phyloP scores from a whole-genome alignment of 2,329 filamentous ascomycete species.

The Alternaria sp. region DNA sequence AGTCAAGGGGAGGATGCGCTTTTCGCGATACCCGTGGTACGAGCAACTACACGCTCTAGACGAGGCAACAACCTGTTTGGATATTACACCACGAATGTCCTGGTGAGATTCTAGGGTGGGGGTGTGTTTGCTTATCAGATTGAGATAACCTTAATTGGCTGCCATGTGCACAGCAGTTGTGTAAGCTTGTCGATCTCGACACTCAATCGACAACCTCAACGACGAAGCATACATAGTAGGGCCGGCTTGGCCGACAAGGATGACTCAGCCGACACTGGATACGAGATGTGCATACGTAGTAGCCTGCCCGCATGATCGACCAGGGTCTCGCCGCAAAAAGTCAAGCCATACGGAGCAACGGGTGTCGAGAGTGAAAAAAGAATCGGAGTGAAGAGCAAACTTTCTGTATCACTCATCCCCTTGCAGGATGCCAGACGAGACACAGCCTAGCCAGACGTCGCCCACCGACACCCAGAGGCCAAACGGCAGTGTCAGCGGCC shows the following conservation, averaged over 20 bases:
- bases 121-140: slow-evolving; percentile 1
- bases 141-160: not conserved
- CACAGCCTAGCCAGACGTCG: slow-evolving; percentile 30
- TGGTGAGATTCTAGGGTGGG: not conserved
- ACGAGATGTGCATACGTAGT: not conserved
- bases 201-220: not conserved
- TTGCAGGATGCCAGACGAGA: slow-evolving; percentile 37
- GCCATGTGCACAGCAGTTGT: not conserved
- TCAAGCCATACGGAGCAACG: slow-evolving; percentile 11
- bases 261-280: not conserved
- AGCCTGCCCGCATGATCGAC: too few species aligned
- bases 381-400: not conserved
- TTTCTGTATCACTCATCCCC: not conserved
- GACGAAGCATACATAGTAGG: not conserved
- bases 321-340: slow-evolving; percentile 18
- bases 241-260: not conserved
- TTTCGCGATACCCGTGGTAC: slow-evolving; percentile 3
- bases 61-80: not conserved
- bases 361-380: slow-evolving; percentile 6
- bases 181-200: not conserved
- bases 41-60: not conserved
- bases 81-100: not conserved
- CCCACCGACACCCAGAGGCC: slow-evolving; percentile 33
- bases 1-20: slow-evolving; percentile 1
- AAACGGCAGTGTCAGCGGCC: slow-evolving; percentile 29